phyloP scores from a whole-genome alignment of 345 rosid species.

The Eucalyptus tenuipes region DNA sequence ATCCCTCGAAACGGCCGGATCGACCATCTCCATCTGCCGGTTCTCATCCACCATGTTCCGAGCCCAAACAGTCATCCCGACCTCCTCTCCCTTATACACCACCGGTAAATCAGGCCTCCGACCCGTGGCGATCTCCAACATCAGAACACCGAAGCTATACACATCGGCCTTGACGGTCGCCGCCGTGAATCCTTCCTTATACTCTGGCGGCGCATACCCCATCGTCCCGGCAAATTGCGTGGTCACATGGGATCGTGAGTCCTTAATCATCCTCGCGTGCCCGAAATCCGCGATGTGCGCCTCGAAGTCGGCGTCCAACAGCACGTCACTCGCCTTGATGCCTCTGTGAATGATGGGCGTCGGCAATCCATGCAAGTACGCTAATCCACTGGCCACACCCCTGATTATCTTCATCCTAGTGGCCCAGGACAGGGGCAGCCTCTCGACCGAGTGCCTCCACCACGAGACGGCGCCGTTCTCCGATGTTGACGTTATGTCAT shows the following conservation, averaged over 20 bases:
- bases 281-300: conserved; percentile 85
- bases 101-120: conserved; percentile 53
- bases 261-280: conserved; percentile 36
- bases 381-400: conserved; percentile 62
- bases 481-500: conserved; percentile 4
- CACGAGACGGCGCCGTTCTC: background rate
- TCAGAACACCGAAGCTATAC: conserved; percentile 70
- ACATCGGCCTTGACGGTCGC: conserved; percentile 58
- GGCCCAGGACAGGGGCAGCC: conserved; percentile 33
- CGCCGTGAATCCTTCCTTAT: conserved; percentile 43
- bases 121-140: conserved; percentile 60
- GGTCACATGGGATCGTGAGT: conserved; percentile 51
- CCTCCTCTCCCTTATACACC: conserved; percentile 3
- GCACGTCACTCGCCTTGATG: conserved; percentile 68
- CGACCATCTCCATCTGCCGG: conserved; percentile 45
- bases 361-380: conserved; percentile 51
- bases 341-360: conserved; percentile 76
- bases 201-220: conserved; percentile 14
- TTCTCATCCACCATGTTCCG: conserved; percentile 18
- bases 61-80: conserved; percentile 50
- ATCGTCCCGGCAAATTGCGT: conserved; percentile 71
- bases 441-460: background rate
- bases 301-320: conserved; percentile 36
- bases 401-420: conserved; percentile 30
- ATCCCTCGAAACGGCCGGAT: background rate